Conservation (phyloP, 192 early-diverging fungal genomes). For the Chytriomyces confervae region DNA sequence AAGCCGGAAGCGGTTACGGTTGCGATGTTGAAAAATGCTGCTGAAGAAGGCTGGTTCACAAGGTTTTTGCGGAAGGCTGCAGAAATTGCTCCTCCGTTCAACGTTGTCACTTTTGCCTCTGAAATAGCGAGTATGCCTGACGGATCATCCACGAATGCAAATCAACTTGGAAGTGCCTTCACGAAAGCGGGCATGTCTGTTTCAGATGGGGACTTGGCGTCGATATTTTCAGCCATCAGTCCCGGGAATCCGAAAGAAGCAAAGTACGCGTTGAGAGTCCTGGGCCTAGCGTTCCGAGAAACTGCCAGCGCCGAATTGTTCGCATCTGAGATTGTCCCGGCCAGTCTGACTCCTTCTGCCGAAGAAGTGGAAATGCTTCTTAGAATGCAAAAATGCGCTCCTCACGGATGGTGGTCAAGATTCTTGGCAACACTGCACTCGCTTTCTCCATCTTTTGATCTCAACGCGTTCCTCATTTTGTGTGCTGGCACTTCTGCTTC, state of each 20-base stretch:
- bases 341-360: background rate
- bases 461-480: background rate
- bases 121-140: constrained; percentile 7
- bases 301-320: background rate
- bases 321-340: constrained; percentile 11
- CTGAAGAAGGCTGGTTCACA: constrained; percentile 18
- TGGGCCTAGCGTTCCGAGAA: constrained; percentile 16
- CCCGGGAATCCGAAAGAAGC: constrained; percentile 6
- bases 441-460: constrained; percentile 17
- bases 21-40: background rate
- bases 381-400: background rate
- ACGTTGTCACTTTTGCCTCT: constrained; percentile 7
- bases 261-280: background rate
- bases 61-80: background rate
- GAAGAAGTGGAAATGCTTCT: constrained; percentile 1
- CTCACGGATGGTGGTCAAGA: constrained; percentile 26
- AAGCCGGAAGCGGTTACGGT: background rate
- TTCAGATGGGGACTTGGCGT: background rate
- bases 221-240: background rate
- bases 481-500: background rate
- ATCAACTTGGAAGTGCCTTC: background rate
- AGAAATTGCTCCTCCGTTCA: constrained; percentile 1
- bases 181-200: background rate
- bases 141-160: background rate
- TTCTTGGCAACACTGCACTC: constrained; percentile 5